Percentiles rank a stretch among this genome's conserved stretches.
Conservation (phyloP, 164 flowering plant genomes). For the Malania oleifera region DNA sequence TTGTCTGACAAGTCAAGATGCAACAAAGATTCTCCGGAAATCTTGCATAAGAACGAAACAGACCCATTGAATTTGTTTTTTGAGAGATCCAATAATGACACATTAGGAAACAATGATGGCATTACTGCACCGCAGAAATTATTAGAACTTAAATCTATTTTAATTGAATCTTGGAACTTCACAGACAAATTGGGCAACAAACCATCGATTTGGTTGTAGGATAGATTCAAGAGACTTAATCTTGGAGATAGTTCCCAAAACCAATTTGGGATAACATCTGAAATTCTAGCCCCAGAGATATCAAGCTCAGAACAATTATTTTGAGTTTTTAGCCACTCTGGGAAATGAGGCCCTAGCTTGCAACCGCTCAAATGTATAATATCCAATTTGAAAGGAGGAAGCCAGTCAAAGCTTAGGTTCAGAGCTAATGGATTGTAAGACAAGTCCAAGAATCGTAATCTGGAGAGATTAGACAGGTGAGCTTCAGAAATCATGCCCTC, state of each 20-base stretch:
- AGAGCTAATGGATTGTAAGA: too few species aligned
- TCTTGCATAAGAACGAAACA: not conserved
- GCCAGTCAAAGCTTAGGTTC: too few species aligned
- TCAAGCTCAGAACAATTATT: not conserved
- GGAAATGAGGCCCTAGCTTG: not conserved
- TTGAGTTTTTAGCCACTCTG: too few species aligned
- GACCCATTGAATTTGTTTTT: conserved; percentile 7
- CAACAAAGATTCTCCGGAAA: not conserved
- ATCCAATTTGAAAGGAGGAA: not conserved
- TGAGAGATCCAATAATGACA: conserved; percentile 2
- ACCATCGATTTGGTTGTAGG: not conserved
- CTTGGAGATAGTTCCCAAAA: not conserved
- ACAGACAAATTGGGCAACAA: not conserved
- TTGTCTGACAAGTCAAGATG: conserved; percentile 16
- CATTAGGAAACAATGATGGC: not conserved
- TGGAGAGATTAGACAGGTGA: too few species aligned
- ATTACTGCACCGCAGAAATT: conserved; percentile 4
- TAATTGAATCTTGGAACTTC: not conserved
- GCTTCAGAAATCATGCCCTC: too few species aligned
- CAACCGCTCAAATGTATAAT: not conserved
- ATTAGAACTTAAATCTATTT: conserved; percentile 6
- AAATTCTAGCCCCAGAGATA: conserved; percentile 4
- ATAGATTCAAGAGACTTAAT: not conserved
- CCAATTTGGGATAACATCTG: conserved; percentile 1
- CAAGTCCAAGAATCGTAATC: too few species aligned